These are phyloP conservation scores for Mortierella sp. DNA, from an alignment of 371 early-diverging fungal species.

Conservation along the genomic window DNA sequence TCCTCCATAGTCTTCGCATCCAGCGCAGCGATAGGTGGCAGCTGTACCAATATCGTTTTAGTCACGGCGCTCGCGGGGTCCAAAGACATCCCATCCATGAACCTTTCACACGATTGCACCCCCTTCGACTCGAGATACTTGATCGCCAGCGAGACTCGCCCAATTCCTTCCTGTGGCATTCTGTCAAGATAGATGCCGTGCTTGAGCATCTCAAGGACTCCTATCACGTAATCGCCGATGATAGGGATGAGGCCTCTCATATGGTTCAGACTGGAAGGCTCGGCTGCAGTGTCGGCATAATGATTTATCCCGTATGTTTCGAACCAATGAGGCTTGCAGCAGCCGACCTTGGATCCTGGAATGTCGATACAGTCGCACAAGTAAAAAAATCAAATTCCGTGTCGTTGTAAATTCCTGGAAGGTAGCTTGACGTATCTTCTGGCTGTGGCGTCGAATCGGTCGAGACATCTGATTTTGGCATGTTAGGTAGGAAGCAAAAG, in stretches of 20 bases:
- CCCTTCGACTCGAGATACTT: background rate
- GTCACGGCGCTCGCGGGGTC: background rate
- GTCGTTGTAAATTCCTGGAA: no score
- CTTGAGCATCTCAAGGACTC: conserved; percentile 32
- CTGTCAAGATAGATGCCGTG: conserved; percentile 21
- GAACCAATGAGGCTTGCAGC: conserved; percentile 23
- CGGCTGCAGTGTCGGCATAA: background rate
- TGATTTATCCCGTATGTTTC: conserved; percentile 7
- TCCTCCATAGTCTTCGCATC: background rate
- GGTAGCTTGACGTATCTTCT: no score
- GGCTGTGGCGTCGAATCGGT: no score
- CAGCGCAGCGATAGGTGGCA: background rate
- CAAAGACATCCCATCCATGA: background rate
- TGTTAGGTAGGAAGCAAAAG: no score
- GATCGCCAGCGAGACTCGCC: background rate
- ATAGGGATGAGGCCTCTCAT: background rate
- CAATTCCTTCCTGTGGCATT: background rate
- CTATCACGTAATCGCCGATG: conserved; percentile 30
- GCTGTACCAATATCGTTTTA: background rate
- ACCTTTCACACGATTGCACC: background rate
- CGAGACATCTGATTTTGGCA: no score
- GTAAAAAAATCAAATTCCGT: no score
- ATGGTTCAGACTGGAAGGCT: conserved; percentile 11
- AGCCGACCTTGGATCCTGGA: no score
- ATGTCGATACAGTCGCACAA: no score